phyloP scores from a whole-genome alignment of 768 basidiomycete species.

The Suillus luteus region DNA sequence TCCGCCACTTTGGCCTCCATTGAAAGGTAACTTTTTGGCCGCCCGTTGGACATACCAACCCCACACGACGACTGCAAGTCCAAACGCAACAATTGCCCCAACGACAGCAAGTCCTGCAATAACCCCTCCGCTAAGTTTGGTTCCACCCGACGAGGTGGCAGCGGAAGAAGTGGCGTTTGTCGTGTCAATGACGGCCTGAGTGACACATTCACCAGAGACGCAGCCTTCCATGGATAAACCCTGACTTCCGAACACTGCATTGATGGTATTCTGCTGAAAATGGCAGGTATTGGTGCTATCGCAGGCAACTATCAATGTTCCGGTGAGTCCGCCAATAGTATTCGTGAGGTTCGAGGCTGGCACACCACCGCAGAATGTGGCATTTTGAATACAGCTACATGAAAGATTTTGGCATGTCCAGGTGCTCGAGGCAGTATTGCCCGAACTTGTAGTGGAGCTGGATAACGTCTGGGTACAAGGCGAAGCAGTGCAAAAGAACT shows the following conservation, averaged over 20 bases:
- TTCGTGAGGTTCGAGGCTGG: slow-evolving; percentile 49
- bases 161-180: slow-evolving; percentile 38
- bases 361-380: slow-evolving; percentile 74
- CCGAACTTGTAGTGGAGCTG: slow-evolving; percentile 34
- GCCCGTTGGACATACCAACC: slow-evolving; percentile 63
- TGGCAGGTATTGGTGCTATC: slow-evolving; percentile 60
- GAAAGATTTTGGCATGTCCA: slow-evolving; percentile 76
- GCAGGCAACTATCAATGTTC: slow-evolving; percentile 71
- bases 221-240: slow-evolving; percentile 80
- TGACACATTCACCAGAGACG: slow-evolving; percentile 86
- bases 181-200: slow-evolving; percentile 74
- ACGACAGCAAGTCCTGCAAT: slow-evolving; percentile 90
- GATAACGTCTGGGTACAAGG: slow-evolving; percentile 64
- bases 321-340: slow-evolving; percentile 66
- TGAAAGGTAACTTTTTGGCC: slow-evolving; percentile 50
- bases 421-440: slow-evolving; percentile 42
- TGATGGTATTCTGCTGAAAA: slow-evolving; percentile 75
- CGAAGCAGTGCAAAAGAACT: slow-evolving; percentile 82
- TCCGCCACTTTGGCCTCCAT: slow-evolving; percentile 47
- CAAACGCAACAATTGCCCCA: slow-evolving; percentile 59
- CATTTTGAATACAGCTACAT: slow-evolving; percentile 70
- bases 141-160: slow-evolving; percentile 33
- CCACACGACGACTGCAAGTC: slow-evolving; percentile 58
- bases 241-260: slow-evolving; percentile 65
- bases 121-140: slow-evolving; percentile 73